Percentiles rank a stretch among this genome's conserved stretches.
These are phyloP conservation scores for Rhizopogon roseolus DNA, from an alignment of 768 basidiomycete genomes.

Conservation along the genomic window DNA sequence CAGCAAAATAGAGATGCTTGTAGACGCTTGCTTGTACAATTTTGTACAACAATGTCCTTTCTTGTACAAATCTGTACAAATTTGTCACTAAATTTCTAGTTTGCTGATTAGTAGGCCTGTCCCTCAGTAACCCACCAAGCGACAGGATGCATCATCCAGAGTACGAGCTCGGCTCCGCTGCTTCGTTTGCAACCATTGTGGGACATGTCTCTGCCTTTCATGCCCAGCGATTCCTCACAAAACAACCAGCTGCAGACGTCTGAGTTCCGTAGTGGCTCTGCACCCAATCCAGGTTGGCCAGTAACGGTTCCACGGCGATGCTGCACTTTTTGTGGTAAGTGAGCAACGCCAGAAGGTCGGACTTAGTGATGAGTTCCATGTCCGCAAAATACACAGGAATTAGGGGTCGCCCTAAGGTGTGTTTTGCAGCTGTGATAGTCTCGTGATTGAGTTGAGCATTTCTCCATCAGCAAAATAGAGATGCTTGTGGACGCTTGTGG, in stretches of 20 bases:
- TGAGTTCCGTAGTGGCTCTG: background rate
- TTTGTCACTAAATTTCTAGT: too few relatives aligned
- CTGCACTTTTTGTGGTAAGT: slow-evolving; percentile 6
- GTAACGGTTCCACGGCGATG: background rate
- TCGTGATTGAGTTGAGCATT: slow-evolving; percentile 15
- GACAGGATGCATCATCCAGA: background rate
- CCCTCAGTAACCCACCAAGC: slow-evolving; percentile 6
- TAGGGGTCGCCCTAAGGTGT: slow-evolving; percentile 18
- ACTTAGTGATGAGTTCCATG: slow-evolving; percentile 15
- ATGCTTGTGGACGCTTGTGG: too few relatives aligned
- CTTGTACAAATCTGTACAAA: too few relatives aligned
- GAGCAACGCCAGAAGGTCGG: slow-evolving; percentile 13
- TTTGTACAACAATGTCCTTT: too few relatives aligned
- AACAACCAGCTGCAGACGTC: background rate
- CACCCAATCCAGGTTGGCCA: background rate
- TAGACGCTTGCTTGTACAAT: too few relatives aligned
- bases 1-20: too few relatives aligned
- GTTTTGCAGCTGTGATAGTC: slow-evolving; percentile 15
- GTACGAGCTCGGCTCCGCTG: background rate
- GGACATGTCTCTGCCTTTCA: too few relatives aligned
- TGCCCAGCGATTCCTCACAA: too few relatives aligned
- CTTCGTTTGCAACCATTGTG: background rate
- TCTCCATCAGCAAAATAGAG: too few relatives aligned
- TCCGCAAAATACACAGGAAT: slow-evolving; percentile 12
- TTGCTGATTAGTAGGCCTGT: too few relatives aligned